Evolutionary conservation across 768 basidiomycete species (phyloP), one percentile per base, ranked within the genome.

Genomic region (Chiua virens): DNA sequence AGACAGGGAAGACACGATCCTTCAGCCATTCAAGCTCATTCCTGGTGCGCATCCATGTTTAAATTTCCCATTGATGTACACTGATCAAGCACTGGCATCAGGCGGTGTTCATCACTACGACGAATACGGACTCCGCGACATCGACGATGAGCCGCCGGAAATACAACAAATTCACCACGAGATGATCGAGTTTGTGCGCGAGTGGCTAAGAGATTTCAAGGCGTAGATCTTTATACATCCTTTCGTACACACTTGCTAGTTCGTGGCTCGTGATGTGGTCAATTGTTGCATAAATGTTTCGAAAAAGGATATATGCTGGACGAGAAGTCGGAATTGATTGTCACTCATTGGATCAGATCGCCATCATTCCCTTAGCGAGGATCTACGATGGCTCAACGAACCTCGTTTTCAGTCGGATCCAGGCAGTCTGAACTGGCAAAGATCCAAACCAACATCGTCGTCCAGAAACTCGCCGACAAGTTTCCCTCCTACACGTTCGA

Each of bases 401-500:
- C 84, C 54, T 79, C 76, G 0, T 85, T 91, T 61, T 79, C 79
- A 13, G 75, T 98, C 38, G 96, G 93, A 39, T 95, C 95, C 10
- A 80, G 96, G 35, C 82, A 82, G 37, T 94, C 92, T 4, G 82
- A 92, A 62, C 84, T 98, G 10, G 95, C 96, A 5, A 83, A 90
- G 69, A 79, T 92, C 59, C 96, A 98, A 70, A 92, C 95, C 17
- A 83, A 91, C 63, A 79, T 82, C 48, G 92, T 94, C 38, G 74
- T 85, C 47, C 80, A 79, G 44, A 73, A 79, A 4, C 80, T 98
- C 48, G 71, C 79, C 38, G 67, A 74, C 21, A 69, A 76, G 4
- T 83, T 83, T 66, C 84, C 89, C 10, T 61, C 64, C 13, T 59
- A 73, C 36, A 51, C 66, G 8, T 82, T 85, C 68, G 70, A 73